These are phyloP conservation scores for Colletotrichum sp. DNA, from an alignment of 2,329 filamentous ascomycete genomes.

Conservation along the genomic window DNA sequence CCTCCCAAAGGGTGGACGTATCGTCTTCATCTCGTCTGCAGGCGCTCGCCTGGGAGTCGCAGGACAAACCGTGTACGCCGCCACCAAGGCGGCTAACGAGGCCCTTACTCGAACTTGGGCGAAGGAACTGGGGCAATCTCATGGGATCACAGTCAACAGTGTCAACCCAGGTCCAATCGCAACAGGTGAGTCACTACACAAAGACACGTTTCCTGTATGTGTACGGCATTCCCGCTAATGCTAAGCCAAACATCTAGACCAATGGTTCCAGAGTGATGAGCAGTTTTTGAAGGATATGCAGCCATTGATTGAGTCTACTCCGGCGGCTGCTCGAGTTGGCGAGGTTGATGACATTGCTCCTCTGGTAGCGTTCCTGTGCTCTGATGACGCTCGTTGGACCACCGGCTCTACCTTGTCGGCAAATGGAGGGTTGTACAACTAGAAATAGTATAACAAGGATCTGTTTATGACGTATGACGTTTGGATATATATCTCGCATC, in stretches of 20 bases:
- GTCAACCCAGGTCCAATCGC: slow-evolving; percentile 35
- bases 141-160: slow-evolving; percentile 32
- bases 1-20: slow-evolving; percentile 32
- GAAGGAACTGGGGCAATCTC: slow-evolving; percentile 32
- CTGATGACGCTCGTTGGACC: slow-evolving; percentile 31
- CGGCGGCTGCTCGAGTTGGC: slow-evolving; percentile 32
- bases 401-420: slow-evolving; percentile 33
- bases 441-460: not conserved
- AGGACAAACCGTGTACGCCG: slow-evolving; percentile 33
- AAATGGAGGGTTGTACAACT: slow-evolving; percentile 31
- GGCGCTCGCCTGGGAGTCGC: slow-evolving; percentile 33
- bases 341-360: slow-evolving; percentile 35
- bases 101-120: slow-evolving; percentile 32
- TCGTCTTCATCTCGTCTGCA: slow-evolving; percentile 37
- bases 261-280: slow-evolving; percentile 30
- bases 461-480: not conserved
- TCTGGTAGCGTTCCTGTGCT: slow-evolving; percentile 34
- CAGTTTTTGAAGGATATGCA: slow-evolving; percentile 36
- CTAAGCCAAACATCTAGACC: slow-evolving; percentile 14
- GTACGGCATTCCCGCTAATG: not conserved
- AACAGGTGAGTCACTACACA: not conserved
- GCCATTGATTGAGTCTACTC: slow-evolving; percentile 33
- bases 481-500: not conserved
- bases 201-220: not conserved
- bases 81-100: slow-evolving; percentile 38